Evolutionary conservation across 2,329 filamentous ascomycete species (phyloP).

Genomic region (Arthrobotrys sphaeroides): DNA sequence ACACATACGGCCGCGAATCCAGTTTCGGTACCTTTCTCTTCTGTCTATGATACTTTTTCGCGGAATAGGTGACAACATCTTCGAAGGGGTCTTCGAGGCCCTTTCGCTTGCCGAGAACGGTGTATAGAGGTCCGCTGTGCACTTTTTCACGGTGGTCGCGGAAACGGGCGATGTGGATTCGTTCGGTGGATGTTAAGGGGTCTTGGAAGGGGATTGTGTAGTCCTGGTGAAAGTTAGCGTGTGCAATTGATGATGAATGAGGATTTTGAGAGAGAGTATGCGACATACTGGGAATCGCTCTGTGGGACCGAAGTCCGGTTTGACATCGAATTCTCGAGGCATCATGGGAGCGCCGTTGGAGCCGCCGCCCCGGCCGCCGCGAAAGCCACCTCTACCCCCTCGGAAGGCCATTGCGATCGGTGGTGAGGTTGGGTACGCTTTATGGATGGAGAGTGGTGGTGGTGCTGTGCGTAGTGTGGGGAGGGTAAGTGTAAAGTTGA

Average conservation of each 20-base stretch:
- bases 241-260: neutral
- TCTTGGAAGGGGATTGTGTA: conserved; percentile 52
- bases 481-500: neutral
- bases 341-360: conserved; percentile 52
- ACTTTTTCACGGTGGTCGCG: conserved; percentile 58
- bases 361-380: conserved; percentile 54
- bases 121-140: conserved; percentile 58
- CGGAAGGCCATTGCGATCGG: conserved; percentile 41
- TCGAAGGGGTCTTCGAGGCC: conserved; percentile 58
- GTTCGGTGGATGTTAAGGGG: conserved; percentile 31
- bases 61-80: conserved; percentile 57
- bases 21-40: conserved; percentile 57
- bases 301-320: conserved; percentile 57
- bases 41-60: conserved; percentile 56
- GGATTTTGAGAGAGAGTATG: neutral
- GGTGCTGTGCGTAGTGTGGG: neutral
- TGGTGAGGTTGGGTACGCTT: neutral
- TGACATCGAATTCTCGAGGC: conserved; percentile 56
- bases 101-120: conserved; percentile 56
- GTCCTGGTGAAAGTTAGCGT: conserved; percentile 11
- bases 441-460: neutral
- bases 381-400: conserved; percentile 53
- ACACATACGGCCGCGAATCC: conserved; percentile 57
- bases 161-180: conserved; percentile 55
- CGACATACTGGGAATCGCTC: conserved; percentile 57